A percentile compares a stretch with the other conserved stretches of the same genome.
These are phyloP conservation scores for Acanthamoeba royreba DNA, from an alignment of 208 protist species.

Conservation along the genomic window DNA sequence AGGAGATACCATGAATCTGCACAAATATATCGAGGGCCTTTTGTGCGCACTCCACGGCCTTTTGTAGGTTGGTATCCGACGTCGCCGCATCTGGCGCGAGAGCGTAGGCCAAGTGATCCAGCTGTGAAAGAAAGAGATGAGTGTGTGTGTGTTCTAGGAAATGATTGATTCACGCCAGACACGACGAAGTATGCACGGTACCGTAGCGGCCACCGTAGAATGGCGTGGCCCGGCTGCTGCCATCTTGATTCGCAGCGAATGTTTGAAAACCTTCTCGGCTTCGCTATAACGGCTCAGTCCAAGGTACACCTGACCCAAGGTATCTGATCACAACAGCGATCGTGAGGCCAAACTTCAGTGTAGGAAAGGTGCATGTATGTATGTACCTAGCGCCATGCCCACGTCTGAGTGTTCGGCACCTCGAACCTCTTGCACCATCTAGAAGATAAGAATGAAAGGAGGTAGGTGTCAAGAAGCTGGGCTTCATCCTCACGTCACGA, in stretches of 20 bases:
- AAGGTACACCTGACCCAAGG: background rate
- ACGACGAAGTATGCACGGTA: background rate
- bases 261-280: background rate
- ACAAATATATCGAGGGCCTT: background rate
- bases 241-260: background rate
- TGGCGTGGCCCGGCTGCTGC: background rate
- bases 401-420: background rate
- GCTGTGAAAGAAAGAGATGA: no score
- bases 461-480: background rate
- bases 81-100: background rate
- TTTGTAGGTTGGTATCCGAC: background rate
- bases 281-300: background rate
- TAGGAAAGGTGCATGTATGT: background rate
- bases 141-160: no score
- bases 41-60: background rate
- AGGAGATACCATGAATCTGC: background rate
- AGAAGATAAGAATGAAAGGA: no score
- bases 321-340: background rate
- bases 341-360: background rate
- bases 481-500: no score
- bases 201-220: background rate
- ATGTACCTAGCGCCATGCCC: background rate
- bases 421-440: background rate
- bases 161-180: background rate
- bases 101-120: background rate